These are phyloP conservation scores for Angophora floribunda DNA, from an alignment of 345 rosid genomes.

Conservation along the genomic window DNA sequence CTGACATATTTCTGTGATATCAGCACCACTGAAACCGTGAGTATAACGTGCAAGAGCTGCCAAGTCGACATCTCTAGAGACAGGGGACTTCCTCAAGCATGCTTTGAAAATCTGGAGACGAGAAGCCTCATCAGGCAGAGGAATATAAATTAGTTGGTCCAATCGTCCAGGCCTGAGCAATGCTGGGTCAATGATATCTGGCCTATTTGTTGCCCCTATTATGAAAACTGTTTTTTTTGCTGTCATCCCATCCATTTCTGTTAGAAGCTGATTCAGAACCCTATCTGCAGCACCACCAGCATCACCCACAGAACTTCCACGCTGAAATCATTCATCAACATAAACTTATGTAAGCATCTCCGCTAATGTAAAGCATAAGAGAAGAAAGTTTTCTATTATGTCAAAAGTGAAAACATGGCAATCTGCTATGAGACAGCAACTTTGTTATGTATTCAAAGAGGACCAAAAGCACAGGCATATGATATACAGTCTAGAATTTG, in stretches of 20 bases:
- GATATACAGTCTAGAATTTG: not conserved
- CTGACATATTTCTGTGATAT: slow-evolving; percentile 91
- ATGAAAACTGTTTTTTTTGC: slow-evolving; percentile 93
- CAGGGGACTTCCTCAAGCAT: slow-evolving; percentile 82
- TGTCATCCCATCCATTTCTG: slow-evolving; percentile 97
- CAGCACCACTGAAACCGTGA: slow-evolving; percentile 96
- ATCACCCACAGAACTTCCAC: slow-evolving; percentile 83
- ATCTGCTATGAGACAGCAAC: not conserved
- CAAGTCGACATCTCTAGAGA: slow-evolving; percentile 76
- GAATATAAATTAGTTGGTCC: slow-evolving; percentile 87
- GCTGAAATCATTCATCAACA: slow-evolving; percentile 17
- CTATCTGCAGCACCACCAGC: slow-evolving; percentile 98
- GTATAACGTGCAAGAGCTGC: slow-evolving; percentile 78
- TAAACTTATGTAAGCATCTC: not conserved
- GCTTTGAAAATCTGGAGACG: slow-evolving; percentile 74
- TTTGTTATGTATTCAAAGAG: not conserved
- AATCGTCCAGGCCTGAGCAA: slow-evolving; percentile 89
- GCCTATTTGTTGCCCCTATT: slow-evolving; percentile 92
- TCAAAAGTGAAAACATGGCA: not conserved
- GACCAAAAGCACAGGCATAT: not conserved
- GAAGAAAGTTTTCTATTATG: not conserved
- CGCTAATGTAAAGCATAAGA: not conserved
- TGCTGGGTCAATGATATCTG: slow-evolving; percentile 90
- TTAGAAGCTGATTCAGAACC: slow-evolving; percentile 85
- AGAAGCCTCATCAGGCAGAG: slow-evolving; percentile 89